These are phyloP conservation scores for Apiospora rasikravindrae DNA, from an alignment of 2,329 filamentous ascomycete species.

Conservation along the genomic window DNA sequence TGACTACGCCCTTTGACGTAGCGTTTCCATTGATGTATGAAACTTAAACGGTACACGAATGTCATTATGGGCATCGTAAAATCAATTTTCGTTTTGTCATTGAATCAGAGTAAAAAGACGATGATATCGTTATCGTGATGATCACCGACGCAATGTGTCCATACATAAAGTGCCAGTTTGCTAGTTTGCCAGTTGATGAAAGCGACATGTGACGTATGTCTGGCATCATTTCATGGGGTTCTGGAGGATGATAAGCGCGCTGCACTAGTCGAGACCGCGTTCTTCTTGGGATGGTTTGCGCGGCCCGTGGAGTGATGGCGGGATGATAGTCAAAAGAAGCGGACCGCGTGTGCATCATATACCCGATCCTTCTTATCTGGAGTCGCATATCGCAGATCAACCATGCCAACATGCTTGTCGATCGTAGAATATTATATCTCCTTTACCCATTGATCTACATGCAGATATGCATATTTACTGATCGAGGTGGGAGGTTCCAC, in stretches of 20 bases:
- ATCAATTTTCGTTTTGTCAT: neutral
- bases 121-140: neutral
- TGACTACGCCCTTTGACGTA: neutral
- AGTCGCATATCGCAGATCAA: slow-evolving; percentile 6
- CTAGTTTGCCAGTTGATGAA: neutral
- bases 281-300: neutral
- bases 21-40: neutral
- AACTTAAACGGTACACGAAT: neutral
- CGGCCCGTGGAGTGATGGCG: slow-evolving; percentile 16
- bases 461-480: neutral
- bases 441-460: slow-evolving; percentile 1
- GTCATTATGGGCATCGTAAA: neutral
- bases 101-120: neutral
- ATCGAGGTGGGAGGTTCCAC: neutral
- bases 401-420: neutral
- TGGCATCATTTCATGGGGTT: neutral
- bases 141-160: neutral
- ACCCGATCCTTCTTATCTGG: neutral
- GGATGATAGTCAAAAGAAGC: slow-evolving; percentile 11
- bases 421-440: neutral
- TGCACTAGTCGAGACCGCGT: neutral
- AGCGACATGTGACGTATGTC: slow-evolving; percentile 1
- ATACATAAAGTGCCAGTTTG: neutral
- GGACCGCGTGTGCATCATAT: slow-evolving; percentile 2
- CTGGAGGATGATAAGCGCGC: neutral